These are phyloP conservation scores for Kwoniella mangroviensis DNA, from an alignment of 768 basidiomycete species.

Conservation along the genomic window DNA sequence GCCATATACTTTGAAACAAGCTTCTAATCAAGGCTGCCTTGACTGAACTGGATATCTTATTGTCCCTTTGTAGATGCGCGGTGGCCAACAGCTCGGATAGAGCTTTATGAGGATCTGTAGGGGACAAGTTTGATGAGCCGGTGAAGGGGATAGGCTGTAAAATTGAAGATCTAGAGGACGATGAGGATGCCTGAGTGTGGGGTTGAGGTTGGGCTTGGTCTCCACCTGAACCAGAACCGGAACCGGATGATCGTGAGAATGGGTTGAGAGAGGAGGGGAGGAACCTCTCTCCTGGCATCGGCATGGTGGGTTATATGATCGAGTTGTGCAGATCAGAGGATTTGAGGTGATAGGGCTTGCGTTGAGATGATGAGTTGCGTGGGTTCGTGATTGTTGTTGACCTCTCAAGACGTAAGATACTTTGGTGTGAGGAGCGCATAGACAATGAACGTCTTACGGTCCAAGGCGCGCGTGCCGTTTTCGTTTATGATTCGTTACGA, in stretches of 20 bases:
- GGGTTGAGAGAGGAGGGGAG: slow-evolving; percentile 20
- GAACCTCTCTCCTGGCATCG: slow-evolving; percentile 24
- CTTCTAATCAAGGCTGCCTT: slow-evolving; percentile 18
- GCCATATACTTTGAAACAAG: slow-evolving; percentile 28
- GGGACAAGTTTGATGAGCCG: neutral
- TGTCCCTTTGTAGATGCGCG: slow-evolving; percentile 9
- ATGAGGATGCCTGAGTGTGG: neutral
- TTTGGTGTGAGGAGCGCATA: neutral
- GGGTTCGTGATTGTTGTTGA: neutral
- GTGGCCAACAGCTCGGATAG: slow-evolving; percentile 14
- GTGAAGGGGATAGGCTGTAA: neutral
- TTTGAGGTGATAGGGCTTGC: neutral
- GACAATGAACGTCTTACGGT: neutral
- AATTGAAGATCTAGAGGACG: neutral
- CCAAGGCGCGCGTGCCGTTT: no score
- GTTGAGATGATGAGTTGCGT: no score
- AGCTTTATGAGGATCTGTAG: slow-evolving; percentile 13
- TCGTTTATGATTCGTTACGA: no score
- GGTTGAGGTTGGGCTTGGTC: neutral
- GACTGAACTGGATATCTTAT: slow-evolving; percentile 13
- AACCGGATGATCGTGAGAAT: slow-evolving; percentile 7
- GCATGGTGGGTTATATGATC: slow-evolving; percentile 7
- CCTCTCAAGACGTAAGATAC: neutral
- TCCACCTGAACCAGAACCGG: neutral
- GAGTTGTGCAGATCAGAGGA: neutral